Conservation (phyloP, 192 early-diverging fungal species). For the Coemansia aciculifera region DNA sequence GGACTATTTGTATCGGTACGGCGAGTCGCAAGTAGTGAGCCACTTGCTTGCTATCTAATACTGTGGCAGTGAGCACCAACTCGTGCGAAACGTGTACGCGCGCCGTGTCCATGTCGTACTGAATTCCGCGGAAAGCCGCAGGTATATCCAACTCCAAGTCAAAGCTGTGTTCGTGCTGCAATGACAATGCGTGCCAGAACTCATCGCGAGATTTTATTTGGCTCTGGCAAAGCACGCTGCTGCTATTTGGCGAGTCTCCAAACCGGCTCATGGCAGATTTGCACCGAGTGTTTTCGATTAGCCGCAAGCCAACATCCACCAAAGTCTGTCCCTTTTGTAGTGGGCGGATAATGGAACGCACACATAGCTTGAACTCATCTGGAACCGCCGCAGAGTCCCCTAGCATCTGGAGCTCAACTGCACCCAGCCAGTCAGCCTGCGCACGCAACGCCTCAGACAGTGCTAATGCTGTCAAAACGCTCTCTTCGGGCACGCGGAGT, state of each 20-base stretch:
- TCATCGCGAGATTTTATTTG: neutral
- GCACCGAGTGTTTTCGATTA: constrained; percentile 27
- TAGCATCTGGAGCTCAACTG: constrained; percentile 36
- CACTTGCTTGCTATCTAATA: constrained; percentile 22
- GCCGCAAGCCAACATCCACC: constrained; percentile 32
- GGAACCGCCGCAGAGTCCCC: constrained; percentile 25
- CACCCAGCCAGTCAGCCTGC: constrained; percentile 47
- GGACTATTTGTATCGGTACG: constrained; percentile 25
- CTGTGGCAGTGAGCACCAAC: constrained; percentile 38
- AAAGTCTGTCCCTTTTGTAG: constrained; percentile 39
- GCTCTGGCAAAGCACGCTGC: constrained; percentile 16
- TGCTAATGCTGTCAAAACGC: constrained; percentile 10
- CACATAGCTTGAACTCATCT: constrained; percentile 28
- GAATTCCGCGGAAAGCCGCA: constrained; percentile 22
- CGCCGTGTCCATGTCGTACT: constrained; percentile 38
- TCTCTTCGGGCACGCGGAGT: constrained; percentile 32
- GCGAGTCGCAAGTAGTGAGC: constrained; percentile 37
- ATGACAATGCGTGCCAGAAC: constrained; percentile 12
- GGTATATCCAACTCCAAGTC: constrained; percentile 31
- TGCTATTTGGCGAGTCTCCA: constrained; percentile 23
- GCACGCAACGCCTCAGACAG: constrained; percentile 26
- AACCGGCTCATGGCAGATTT: constrained; percentile 21
- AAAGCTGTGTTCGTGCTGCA: constrained; percentile 30
- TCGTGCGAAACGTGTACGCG: constrained; percentile 34
- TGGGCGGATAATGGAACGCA: constrained; percentile 30